These are phyloP conservation scores for Penicillium sumatraense DNA, from an alignment of 2,329 filamentous ascomycete species.

Conservation along the genomic window DNA sequence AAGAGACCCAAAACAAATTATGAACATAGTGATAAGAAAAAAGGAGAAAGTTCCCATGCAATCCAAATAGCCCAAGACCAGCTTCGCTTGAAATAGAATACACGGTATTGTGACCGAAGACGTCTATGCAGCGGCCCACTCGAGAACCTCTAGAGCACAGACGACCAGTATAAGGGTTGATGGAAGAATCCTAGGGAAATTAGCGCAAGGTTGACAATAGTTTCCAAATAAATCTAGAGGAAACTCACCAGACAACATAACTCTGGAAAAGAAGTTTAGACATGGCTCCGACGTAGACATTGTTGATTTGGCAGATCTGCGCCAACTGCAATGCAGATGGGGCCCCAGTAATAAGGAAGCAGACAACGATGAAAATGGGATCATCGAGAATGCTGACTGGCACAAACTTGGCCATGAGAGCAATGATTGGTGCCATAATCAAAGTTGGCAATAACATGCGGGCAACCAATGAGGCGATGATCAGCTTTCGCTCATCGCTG, in stretches of 20 bases:
- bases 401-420: constrained; percentile 84
- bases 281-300: constrained; percentile 95
- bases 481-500: constrained; percentile 71
- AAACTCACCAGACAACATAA: constrained; percentile 84
- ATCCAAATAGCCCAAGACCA: constrained; percentile 1
- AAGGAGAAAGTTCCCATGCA: not conserved
- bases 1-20: not conserved
- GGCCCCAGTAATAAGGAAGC: constrained; percentile 92
- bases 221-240: too few species aligned
- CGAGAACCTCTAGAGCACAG: constrained; percentile 87
- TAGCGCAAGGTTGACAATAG: too few species aligned
- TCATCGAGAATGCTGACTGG: constrained; percentile 94
- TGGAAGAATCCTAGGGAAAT: constrained; percentile 74
- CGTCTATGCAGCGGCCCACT: constrained; percentile 67
- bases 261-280: constrained; percentile 91
- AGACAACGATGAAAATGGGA: constrained; percentile 97
- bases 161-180: constrained; percentile 90
- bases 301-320: constrained; percentile 98
- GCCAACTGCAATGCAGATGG: constrained; percentile 92
- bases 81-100: constrained; percentile 2
- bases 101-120: not conserved
- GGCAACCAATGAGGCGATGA: constrained; percentile 82
- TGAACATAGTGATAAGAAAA: not conserved
- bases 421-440: constrained; percentile 89
- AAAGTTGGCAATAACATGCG: constrained; percentile 92